Conservation (phyloP, 2,329 filamentous ascomycete genomes). For the Fonsecaea multimorphosa region DNA sequence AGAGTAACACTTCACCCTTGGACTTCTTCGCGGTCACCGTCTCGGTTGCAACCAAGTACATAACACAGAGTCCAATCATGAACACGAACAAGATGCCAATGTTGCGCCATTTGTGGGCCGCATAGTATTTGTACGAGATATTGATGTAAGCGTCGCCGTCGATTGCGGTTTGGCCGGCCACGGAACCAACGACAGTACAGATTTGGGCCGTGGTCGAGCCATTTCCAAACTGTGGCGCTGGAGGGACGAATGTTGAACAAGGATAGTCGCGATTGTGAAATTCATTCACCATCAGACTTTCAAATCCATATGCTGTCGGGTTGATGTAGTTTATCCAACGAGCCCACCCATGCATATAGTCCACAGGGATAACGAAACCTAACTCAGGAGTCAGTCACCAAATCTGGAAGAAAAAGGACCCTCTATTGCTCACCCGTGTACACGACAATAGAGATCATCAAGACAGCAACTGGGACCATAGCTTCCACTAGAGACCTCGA, state of each 20-base stretch:
- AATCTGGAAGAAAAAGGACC: neutral
- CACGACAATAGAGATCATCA: constrained; percentile 64
- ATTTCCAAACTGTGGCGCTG: constrained; percentile 61
- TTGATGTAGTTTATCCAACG: constrained; percentile 72
- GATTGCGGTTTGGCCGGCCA: constrained; percentile 59
- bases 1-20: constrained; percentile 77
- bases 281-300: constrained; percentile 63
- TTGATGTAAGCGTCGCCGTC: constrained; percentile 65
- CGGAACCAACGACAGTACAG: constrained; percentile 65
- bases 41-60: constrained; percentile 70
- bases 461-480: constrained; percentile 61
- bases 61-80: constrained; percentile 64
- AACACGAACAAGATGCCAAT: constrained; percentile 72
- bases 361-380: constrained; percentile 64
- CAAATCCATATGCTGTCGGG: constrained; percentile 69
- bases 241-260: constrained; percentile 58
- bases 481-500: constrained; percentile 70
- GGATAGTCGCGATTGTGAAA: constrained; percentile 64
- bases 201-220: constrained; percentile 70
- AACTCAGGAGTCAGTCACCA: neutral
- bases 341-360: constrained; percentile 68
- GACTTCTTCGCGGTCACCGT: constrained; percentile 70
- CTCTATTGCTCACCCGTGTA: constrained; percentile 61
- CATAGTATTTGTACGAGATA: constrained; percentile 63
- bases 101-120: constrained; percentile 70